phyloP scores from a whole-genome alignment of 2,329 filamentous ascomycete genomes.

The Pseudogymnoascus verrucosus region DNA sequence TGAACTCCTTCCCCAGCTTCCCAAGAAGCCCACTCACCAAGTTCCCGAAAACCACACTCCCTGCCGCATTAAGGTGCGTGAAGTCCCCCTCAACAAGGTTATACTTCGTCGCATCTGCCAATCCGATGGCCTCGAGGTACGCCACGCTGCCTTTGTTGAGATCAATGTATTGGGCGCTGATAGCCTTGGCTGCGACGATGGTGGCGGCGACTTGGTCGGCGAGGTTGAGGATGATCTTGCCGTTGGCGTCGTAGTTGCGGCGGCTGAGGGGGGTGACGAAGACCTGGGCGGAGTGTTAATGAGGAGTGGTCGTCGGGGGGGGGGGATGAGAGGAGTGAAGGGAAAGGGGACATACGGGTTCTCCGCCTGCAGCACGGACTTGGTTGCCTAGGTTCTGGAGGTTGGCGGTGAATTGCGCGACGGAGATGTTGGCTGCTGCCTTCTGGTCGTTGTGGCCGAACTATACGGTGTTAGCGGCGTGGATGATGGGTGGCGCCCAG shows the following conservation, averaged over 20 bases:
- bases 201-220: slow-evolving; percentile 31
- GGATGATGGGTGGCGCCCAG: background rate
- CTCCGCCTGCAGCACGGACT: slow-evolving; percentile 25
- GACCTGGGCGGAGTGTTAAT: slow-evolving; percentile 19
- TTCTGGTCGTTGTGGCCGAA: slow-evolving; percentile 50
- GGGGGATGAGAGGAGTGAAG: too few relatives aligned
- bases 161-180: slow-evolving; percentile 30
- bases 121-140: slow-evolving; percentile 37
- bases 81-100: slow-evolving; percentile 36
- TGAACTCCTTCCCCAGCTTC: background rate
- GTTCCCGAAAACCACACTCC: slow-evolving; percentile 36
- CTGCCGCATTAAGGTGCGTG: slow-evolving; percentile 37
- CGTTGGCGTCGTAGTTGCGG: slow-evolving; percentile 30
- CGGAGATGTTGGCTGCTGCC: slow-evolving; percentile 30
- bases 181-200: slow-evolving; percentile 30
- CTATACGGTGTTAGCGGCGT: slow-evolving; percentile 14
- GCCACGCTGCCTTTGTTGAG: slow-evolving; percentile 33
- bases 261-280: slow-evolving; percentile 37
- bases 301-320: background rate
- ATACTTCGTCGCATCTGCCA: slow-evolving; percentile 31
- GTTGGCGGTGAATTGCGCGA: slow-evolving; percentile 35
- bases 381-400: slow-evolving; percentile 31
- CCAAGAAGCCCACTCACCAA: slow-evolving; percentile 29
- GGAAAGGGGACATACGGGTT: slow-evolving; percentile 16
- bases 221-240: slow-evolving; percentile 33